Percentiles rank a stretch among this genome's conserved stretches.
These are phyloP conservation scores for Botryotinia narcissicola DNA, from an alignment of 2,329 filamentous ascomycete species.

Conservation along the genomic window DNA sequence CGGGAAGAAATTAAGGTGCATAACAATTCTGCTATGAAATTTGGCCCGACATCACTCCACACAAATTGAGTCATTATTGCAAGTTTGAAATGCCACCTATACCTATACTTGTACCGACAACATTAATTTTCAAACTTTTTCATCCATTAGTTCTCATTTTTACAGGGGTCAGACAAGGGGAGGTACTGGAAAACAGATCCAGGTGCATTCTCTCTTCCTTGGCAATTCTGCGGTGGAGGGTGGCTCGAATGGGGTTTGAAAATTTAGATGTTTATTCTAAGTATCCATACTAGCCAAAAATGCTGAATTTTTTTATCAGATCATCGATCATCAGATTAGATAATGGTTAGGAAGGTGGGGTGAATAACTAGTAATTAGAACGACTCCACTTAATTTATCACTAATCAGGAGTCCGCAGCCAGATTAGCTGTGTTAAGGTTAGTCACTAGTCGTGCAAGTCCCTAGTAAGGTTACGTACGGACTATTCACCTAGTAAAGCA, in stretches of 20 bases:
- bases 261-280: not conserved
- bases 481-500: not conserved
- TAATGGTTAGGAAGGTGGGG: constrained; percentile 8
- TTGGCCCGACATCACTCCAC: constrained; percentile 4
- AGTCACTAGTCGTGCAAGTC: not conserved
- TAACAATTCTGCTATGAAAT: not conserved
- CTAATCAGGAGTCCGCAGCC: not conserved
- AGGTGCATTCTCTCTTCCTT: not conserved
- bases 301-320: constrained; percentile 10
- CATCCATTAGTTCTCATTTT: not conserved
- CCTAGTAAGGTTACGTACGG: constrained; percentile 6
- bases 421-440: not conserved
- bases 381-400: not conserved
- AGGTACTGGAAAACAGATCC: not conserved
- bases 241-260: not conserved
- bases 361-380: not conserved
- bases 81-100: constrained; percentile 1
- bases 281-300: not conserved
- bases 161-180: not conserved
- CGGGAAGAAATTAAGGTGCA: not conserved
- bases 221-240: not conserved
- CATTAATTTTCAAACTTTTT: constrained; percentile 2
- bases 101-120: not conserved
- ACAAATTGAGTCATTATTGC: not conserved
- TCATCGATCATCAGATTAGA: constrained; percentile 25